These are phyloP conservation scores for Panaeolus papilionaceus DNA, from an alignment of 768 basidiomycete species.

Conservation along the genomic window DNA sequence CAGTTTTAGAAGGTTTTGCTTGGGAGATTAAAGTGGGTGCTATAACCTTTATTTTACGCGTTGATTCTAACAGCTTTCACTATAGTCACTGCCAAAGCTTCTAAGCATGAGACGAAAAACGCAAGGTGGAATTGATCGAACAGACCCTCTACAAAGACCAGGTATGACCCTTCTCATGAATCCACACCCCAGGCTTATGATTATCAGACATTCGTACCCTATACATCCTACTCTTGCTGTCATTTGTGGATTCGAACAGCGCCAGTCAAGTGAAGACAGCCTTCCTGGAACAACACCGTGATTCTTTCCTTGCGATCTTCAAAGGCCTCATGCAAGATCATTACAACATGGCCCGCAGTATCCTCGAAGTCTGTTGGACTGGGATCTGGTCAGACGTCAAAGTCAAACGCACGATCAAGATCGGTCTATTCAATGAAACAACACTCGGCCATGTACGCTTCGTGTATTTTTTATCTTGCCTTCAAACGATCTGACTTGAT, in stretches of 20 bases:
- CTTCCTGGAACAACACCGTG: conserved; percentile 76
- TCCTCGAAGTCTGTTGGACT: conserved; percentile 79
- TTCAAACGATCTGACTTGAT: conserved; percentile 12
- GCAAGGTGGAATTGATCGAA: conserved; percentile 44
- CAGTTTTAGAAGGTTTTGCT: conserved; percentile 69
- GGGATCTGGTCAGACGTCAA: conserved; percentile 79
- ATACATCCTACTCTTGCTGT: conserved; percentile 74
- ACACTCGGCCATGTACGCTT: conserved; percentile 65
- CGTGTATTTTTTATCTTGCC: not conserved
- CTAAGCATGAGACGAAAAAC: conserved; percentile 72
- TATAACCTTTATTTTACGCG: not conserved
- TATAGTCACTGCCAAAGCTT: conserved; percentile 70
- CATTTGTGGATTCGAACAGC: conserved; percentile 63
- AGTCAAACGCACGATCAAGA: conserved; percentile 73
- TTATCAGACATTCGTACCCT: conserved; percentile 80
- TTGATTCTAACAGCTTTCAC: not conserved
- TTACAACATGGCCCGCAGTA: conserved; percentile 60
- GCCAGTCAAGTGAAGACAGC: conserved; percentile 59
- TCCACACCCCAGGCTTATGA: not conserved
- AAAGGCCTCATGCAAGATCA: conserved; percentile 74
- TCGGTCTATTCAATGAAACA: conserved; percentile 72
- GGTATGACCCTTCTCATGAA: conserved; percentile 44
- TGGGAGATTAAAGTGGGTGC: conserved; percentile 77
- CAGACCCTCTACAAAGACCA: conserved; percentile 53
- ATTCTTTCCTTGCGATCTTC: conserved; percentile 71